Evolutionary conservation across 1,139 yeast genomes (phyloP).

Genomic region (Magnusiomyces magnusii): DNA sequence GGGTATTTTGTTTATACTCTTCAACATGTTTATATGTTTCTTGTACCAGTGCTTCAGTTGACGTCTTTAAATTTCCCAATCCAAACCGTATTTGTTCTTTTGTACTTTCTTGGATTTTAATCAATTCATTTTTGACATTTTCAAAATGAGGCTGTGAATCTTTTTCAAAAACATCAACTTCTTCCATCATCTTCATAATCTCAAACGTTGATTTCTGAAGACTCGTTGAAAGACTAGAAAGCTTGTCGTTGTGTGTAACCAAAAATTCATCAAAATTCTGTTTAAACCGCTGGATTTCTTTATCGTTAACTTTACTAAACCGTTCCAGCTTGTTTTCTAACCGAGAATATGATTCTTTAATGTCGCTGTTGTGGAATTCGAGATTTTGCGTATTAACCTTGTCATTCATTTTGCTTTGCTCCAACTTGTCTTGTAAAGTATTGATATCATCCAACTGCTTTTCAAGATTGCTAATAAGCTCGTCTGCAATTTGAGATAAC

Average conservation of each 20-base stretch:
- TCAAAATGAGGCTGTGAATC: constrained; percentile 19
- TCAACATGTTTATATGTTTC: constrained; percentile 3
- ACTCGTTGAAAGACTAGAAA: constrained; percentile 9
- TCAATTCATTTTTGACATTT: constrained; percentile 19
- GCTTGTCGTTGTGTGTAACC: constrained; percentile 16
- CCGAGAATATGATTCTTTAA: constrained; percentile 9
- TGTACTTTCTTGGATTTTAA: constrained; percentile 20
- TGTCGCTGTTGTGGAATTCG: constrained; percentile 14
- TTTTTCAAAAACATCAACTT: constrained; percentile 13
- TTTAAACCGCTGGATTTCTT: constrained; percentile 6
- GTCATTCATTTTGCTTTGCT: constrained; percentile 19
- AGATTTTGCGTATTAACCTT: constrained; percentile 18
- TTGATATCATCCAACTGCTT: constrained; percentile 25
- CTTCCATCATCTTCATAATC: constrained; percentile 13
- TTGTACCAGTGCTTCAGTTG: constrained; percentile 18
- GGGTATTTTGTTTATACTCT: constrained; percentile 1
- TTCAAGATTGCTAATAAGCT: constrained; percentile 26
- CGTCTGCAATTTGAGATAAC: constrained; percentile 23
- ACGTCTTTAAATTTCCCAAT: constrained; percentile 17
- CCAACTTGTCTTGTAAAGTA: constrained; percentile 24
- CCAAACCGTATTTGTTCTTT: constrained; percentile 20
- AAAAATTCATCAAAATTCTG: constrained; percentile 12
- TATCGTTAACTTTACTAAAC: constrained; percentile 6
- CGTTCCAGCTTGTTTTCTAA: constrained; percentile 15
- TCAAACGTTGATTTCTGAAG: constrained; percentile 11